Conservation (phyloP, 2,329 filamentous ascomycete genomes). For the Penicillium sp. region DNA sequence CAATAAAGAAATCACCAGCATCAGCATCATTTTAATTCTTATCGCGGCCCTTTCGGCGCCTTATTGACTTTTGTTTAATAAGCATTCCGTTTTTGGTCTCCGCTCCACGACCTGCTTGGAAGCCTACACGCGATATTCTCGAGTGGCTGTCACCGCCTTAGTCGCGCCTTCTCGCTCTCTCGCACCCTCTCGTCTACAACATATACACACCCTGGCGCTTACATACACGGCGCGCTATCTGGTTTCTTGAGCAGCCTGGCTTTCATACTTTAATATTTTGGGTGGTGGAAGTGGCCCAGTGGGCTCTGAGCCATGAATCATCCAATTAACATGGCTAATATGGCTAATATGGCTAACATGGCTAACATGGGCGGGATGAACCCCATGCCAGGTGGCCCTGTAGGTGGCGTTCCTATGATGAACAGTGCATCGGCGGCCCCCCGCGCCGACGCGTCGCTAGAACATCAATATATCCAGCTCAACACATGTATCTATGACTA, state of each 20-base stretch:
- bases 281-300: constrained; percentile 32
- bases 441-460: constrained; percentile 25
- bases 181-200: not conserved
- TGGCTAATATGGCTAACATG: constrained; percentile 57
- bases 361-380: constrained; percentile 55
- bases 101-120: not conserved
- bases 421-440: constrained; percentile 47
- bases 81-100: not conserved
- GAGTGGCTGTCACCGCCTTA: not conserved
- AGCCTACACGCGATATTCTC: not conserved
- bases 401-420: constrained; percentile 56
- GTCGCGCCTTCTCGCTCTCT: not conserved
- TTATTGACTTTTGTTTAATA: not conserved
- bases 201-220: not conserved
- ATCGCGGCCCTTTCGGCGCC: not conserved
- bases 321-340: constrained; percentile 53
- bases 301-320: constrained; percentile 47
- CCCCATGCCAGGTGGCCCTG: constrained; percentile 51
- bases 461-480: constrained; percentile 42
- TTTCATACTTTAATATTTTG: constrained; percentile 25
- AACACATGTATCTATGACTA: constrained; percentile 69
- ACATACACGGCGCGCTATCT: constrained; percentile 2
- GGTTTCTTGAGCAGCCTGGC: constrained; percentile 18
- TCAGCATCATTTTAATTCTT: not conserved
- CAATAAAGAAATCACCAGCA: not conserved